Evolutionary conservation across 192 early-diverging fungal species (phyloP).

Genomic region (Rhizophagus prolifer): DNA sequence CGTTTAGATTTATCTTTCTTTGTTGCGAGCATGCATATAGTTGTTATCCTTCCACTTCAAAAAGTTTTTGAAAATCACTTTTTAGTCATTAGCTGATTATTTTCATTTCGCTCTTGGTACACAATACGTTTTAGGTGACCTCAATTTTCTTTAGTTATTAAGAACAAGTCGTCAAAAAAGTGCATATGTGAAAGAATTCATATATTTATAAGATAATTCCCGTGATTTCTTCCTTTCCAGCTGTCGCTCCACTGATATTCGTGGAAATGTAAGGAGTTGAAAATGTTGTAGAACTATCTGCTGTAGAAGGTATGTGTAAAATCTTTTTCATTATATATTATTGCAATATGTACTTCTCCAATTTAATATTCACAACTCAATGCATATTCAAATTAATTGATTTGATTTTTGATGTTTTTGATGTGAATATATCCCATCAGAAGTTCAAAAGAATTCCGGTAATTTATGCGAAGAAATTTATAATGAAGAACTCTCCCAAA

Average conservation of each 20-base stretch:
- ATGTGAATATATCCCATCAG: slow-evolving; percentile 45
- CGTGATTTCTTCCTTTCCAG: too few relatives aligned
- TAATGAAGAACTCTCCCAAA: slow-evolving; percentile 36
- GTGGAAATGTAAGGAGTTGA: too few relatives aligned
- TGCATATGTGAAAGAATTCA: slow-evolving; percentile 72
- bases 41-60: too few relatives aligned
- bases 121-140: slow-evolving; percentile 71
- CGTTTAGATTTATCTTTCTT: too few relatives aligned
- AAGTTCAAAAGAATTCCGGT: slow-evolving; percentile 27
- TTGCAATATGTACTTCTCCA: slow-evolving; percentile 50
- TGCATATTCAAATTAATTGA: slow-evolving; percentile 69
- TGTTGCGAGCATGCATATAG: too few relatives aligned
- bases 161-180: slow-evolving; percentile 64
- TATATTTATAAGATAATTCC: too few relatives aligned
- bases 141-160: slow-evolving; percentile 78
- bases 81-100: too few relatives aligned
- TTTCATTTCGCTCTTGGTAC: slow-evolving; percentile 77
- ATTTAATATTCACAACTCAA: slow-evolving; percentile 65
- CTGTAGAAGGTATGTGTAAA: slow-evolving; percentile 65
- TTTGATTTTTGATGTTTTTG: slow-evolving; percentile 59
- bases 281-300: slow-evolving; percentile 60
- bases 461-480: slow-evolving; percentile 43
- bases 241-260: too few relatives aligned
- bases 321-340: neutral
- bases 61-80: too few relatives aligned